These are phyloP conservation scores for Lobosporangium transversale DNA, from an alignment of 192 early-diverging fungal species.

Conservation along the genomic window DNA sequence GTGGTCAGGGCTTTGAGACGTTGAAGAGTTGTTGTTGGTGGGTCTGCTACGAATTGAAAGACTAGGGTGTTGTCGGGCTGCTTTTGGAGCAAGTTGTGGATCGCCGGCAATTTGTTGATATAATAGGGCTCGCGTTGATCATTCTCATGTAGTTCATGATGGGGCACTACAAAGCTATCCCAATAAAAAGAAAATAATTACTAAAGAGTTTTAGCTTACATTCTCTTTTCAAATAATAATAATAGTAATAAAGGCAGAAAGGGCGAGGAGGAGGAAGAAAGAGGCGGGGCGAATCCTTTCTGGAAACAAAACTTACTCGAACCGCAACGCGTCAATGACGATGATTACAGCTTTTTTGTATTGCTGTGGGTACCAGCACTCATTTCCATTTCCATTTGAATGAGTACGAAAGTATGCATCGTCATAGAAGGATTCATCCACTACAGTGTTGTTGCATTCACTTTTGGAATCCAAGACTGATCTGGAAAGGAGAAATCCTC, in stretches of 20 bases:
- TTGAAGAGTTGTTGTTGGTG: conserved; percentile 86
- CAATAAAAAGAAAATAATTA: no score
- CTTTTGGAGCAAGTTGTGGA: conserved; percentile 57
- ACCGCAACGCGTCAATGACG: conserved; percentile 79
- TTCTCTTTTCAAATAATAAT: no score
- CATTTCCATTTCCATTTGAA: conserved; percentile 3
- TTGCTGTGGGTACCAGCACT: conserved; percentile 59
- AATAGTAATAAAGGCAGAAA: background rate
- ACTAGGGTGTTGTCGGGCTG: conserved; percentile 68
- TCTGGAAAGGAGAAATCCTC: conserved; percentile 78
- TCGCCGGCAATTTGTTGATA: conserved; percentile 59
- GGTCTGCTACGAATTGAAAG: conserved; percentile 80
- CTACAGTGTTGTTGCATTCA: conserved; percentile 40
- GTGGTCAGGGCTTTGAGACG: conserved; percentile 84
- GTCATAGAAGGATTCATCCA: conserved; percentile 11
- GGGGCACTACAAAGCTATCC: conserved; percentile 51
- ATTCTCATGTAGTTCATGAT: conserved; percentile 13
- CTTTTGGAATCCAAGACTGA: conserved; percentile 68
- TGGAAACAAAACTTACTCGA: conserved; percentile 57
- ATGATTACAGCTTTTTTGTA: conserved; percentile 71
- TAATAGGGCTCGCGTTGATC: conserved; percentile 48
- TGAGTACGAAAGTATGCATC: background rate
- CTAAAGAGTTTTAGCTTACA: no score
- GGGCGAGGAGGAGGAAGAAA: background rate
- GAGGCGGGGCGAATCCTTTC: background rate